Evolutionary conservation across 2,329 filamentous ascomycete species (phyloP).

Genomic region (Curvularia spicifera): DNA sequence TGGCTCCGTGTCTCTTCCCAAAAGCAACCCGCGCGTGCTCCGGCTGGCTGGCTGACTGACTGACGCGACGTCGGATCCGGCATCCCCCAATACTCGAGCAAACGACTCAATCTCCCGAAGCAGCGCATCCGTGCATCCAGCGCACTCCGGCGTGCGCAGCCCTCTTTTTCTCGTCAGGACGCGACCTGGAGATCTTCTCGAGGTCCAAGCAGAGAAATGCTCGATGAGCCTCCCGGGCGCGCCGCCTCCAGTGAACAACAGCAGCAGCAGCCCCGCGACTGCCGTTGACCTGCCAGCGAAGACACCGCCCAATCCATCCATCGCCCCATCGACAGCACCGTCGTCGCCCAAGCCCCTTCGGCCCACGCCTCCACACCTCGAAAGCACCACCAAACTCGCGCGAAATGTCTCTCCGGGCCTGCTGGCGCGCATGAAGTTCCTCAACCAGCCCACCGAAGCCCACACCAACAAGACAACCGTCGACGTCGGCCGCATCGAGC

Average conservation of each 20-base stretch:
- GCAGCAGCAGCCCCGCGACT: slow-evolving; percentile 31
- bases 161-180: slow-evolving; percentile 18
- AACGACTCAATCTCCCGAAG: slow-evolving; percentile 22
- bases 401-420: slow-evolving; percentile 53
- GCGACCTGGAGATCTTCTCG: slow-evolving; percentile 28
- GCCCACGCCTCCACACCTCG: slow-evolving; percentile 26
- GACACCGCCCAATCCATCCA: slow-evolving; percentile 19
- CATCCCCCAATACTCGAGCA: slow-evolving; percentile 1
- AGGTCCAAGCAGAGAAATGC: slow-evolving; percentile 29
- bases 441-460: slow-evolving; percentile 48
- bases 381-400: slow-evolving; percentile 43
- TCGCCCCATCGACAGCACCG: slow-evolving; percentile 17
- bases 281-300: slow-evolving; percentile 31
- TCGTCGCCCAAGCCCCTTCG: slow-evolving; percentile 22
- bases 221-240: slow-evolving; percentile 34
- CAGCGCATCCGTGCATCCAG: slow-evolving; percentile 24
- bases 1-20: background rate
- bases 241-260: slow-evolving; percentile 25
- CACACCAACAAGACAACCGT: slow-evolving; percentile 31
- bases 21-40: slow-evolving; percentile 16
- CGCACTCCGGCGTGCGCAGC: slow-evolving; percentile 23
- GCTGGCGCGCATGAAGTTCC: slow-evolving; percentile 53
- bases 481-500: slow-evolving; percentile 70
- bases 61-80: slow-evolving; percentile 12
- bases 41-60: slow-evolving; percentile 5